Conservation (phyloP, 768 basidiomycete species). For the Gloeophyllum trabeum region DNA sequence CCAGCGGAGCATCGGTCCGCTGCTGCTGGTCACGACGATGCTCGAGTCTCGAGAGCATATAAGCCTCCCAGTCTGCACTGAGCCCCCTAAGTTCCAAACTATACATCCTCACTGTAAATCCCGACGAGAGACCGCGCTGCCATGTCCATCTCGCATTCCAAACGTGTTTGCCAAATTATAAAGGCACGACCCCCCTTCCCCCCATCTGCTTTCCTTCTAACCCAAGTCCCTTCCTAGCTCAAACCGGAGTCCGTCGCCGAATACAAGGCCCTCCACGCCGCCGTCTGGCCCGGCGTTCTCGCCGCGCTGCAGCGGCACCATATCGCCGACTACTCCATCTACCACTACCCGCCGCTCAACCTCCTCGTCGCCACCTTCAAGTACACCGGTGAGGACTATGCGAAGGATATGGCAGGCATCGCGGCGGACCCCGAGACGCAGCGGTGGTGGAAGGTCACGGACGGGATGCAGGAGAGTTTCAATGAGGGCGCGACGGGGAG, state of each 20-base stretch:
- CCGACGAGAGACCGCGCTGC: too few relatives aligned
- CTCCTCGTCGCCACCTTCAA: constrained; percentile 76
- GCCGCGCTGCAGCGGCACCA: constrained; percentile 49
- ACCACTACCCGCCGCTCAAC: constrained; percentile 47
- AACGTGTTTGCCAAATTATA: constrained; percentile 67
- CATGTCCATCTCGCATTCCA: too few relatives aligned
- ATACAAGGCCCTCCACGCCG: constrained; percentile 47
- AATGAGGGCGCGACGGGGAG: constrained; percentile 61
- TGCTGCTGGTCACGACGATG: too few relatives aligned
- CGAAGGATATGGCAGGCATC: constrained; percentile 52
- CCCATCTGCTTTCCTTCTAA: background rate
- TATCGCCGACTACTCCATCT: constrained; percentile 68
- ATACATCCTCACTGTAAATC: too few relatives aligned
- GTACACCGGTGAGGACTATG: constrained; percentile 57
- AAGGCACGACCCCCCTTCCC: constrained; percentile 27
- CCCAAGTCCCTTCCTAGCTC: constrained; percentile 24
- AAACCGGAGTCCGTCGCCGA: constrained; percentile 38
- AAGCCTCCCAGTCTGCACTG: too few relatives aligned
- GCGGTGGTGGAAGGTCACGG: constrained; percentile 70
- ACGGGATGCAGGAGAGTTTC: constrained; percentile 70
- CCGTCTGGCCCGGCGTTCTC: constrained; percentile 63
- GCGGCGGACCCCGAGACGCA: constrained; percentile 59
- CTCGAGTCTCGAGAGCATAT: too few relatives aligned
- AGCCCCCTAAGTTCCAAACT: too few relatives aligned
- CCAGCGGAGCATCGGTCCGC: too few relatives aligned